phyloP scores from a whole-genome alignment of 73 alveolate genomes.

The Urostyla sp. region DNA sequence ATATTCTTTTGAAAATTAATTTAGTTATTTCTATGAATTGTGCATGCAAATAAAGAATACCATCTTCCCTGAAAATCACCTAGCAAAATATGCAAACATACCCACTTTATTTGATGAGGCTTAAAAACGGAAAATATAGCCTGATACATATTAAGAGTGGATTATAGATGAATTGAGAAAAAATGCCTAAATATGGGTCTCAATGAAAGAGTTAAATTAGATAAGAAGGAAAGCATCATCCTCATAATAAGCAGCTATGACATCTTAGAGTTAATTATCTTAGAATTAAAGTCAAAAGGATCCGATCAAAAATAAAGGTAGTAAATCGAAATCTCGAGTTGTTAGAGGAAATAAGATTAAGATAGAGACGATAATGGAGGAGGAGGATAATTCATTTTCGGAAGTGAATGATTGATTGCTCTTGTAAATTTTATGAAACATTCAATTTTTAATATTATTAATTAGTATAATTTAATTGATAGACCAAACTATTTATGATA shows the following conservation, averaged over 20 bases:
- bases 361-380: constrained; percentile 48
- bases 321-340: neutral
- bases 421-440: no score
- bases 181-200: constrained; percentile 43
- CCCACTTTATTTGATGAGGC: constrained; percentile 44
- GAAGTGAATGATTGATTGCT: constrained; percentile 11
- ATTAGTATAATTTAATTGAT: no score
- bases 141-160: constrained; percentile 12
- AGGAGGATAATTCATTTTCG: constrained; percentile 25
- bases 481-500: no score
- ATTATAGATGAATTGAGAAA: constrained; percentile 30
- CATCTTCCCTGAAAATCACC: constrained; percentile 42
- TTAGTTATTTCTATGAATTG: constrained; percentile 35
- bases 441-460: neutral
- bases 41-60: constrained; percentile 20
- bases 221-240: constrained; percentile 20
- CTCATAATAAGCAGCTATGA: neutral
- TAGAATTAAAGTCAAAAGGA: neutral
- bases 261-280: constrained; percentile 5
- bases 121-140: neutral
- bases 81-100: constrained; percentile 43
- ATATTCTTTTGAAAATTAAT: neutral
- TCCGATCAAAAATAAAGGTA: neutral
- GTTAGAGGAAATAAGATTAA: constrained; percentile 5
- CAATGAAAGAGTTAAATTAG: constrained; percentile 37